These are phyloP conservation scores for Neoascochyta sp. DNA, from an alignment of 2,329 filamentous ascomycete genomes.

Conservation along the genomic window DNA sequence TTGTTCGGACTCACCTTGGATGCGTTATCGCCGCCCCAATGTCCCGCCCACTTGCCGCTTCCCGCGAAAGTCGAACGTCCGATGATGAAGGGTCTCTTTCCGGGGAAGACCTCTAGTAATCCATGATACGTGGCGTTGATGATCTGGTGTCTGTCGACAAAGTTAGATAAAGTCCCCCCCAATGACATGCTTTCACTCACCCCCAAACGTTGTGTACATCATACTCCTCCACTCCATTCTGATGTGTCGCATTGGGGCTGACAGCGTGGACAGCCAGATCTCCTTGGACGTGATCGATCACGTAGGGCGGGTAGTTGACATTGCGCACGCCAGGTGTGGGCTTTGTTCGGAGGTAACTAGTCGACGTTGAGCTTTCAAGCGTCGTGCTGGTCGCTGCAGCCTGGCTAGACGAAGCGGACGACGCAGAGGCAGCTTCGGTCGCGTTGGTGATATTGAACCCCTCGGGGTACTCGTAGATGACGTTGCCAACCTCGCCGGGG, in stretches of 20 bases:
- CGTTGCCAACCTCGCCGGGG: slow-evolving; percentile 60
- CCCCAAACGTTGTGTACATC: slow-evolving; percentile 74
- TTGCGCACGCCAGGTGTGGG: slow-evolving; percentile 63
- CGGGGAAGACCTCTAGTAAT: slow-evolving; percentile 60
- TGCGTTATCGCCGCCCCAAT: slow-evolving; percentile 74
- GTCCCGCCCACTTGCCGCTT: slow-evolving; percentile 69
- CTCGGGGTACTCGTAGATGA: slow-evolving; percentile 63
- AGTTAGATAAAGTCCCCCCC: too few species aligned
- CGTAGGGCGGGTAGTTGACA: slow-evolving; percentile 71
- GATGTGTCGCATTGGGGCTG: slow-evolving; percentile 72
- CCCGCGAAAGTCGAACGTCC: slow-evolving; percentile 78
- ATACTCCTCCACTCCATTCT: slow-evolving; percentile 70
- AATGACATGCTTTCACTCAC: too few species aligned
- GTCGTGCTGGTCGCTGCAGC: slow-evolving; percentile 40
- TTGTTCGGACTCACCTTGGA: too few species aligned
- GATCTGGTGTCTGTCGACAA: slow-evolving; percentile 60
- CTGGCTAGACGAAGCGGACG: slow-evolving; percentile 53
- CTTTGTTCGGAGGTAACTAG: slow-evolving; percentile 54
- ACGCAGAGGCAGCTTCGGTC: slow-evolving; percentile 61
- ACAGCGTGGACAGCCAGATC: slow-evolving; percentile 71
- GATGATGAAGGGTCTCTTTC: slow-evolving; percentile 77
- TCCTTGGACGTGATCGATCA: slow-evolving; percentile 69
- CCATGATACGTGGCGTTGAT: slow-evolving; percentile 73
- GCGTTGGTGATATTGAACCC: slow-evolving; percentile 65
- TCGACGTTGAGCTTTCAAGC: slow-evolving; percentile 24